Conservation (phyloP, 2,329 filamentous ascomycete species). For the Herpotrichia juniperi region DNA sequence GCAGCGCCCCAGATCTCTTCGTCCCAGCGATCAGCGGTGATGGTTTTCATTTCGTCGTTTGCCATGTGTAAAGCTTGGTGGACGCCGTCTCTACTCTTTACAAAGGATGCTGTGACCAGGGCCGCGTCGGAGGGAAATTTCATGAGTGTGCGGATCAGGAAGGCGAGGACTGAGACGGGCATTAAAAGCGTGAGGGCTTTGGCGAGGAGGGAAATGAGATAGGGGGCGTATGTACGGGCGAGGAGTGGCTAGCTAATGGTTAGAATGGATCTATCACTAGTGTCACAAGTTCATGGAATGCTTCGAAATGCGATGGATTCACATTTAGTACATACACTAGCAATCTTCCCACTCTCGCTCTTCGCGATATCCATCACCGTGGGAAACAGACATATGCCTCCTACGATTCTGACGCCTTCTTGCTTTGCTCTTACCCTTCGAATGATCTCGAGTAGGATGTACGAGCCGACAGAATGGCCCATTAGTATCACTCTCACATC, state of each 20-base stretch:
- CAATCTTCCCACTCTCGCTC: constrained; percentile 50
- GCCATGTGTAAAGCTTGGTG: constrained; percentile 65
- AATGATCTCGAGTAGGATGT: constrained; percentile 52
- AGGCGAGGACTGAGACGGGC: constrained; percentile 47
- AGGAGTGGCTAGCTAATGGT: constrained; percentile 12
- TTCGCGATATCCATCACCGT: constrained; percentile 55
- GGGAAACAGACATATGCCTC: constrained; percentile 52
- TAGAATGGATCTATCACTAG: background rate
- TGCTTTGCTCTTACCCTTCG: constrained; percentile 30
- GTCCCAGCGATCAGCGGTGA: constrained; percentile 63
- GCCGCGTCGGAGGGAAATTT: constrained; percentile 52
- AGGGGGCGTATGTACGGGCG: constrained; percentile 19
- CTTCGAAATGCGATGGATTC: background rate
- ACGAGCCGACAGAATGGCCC: constrained; percentile 56
- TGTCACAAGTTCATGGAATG: no score
- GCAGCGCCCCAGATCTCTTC: constrained; percentile 64
- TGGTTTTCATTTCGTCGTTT: constrained; percentile 62
- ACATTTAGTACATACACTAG: constrained; percentile 39
- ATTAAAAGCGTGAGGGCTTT: constrained; percentile 51
- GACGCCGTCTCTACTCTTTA: constrained; percentile 57
- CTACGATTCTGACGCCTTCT: constrained; percentile 31
- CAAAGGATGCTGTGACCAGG: constrained; percentile 56
- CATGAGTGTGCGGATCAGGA: constrained; percentile 52
- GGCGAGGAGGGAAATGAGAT: constrained; percentile 44
- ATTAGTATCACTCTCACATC: constrained; percentile 47